Conservation (phyloP, 2,329 filamentous ascomycete species). For the Fusarium nisikadoi region DNA sequence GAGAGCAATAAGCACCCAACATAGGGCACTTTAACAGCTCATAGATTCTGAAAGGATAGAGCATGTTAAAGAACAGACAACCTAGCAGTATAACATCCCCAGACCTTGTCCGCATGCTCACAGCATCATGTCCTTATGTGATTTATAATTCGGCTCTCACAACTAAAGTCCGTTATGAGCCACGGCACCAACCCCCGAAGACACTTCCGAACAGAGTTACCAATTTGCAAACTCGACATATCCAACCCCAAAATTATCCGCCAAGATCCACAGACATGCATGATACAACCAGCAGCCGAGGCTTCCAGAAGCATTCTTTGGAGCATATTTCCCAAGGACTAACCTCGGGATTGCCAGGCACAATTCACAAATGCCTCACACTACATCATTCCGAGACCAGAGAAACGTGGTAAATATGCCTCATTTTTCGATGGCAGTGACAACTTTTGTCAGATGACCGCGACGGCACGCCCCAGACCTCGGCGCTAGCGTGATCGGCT, state of each 20-base stretch:
- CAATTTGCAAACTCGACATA: not conserved
- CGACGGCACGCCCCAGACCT: not conserved
- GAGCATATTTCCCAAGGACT: not conserved
- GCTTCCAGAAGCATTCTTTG: not conserved
- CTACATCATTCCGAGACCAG: too few species aligned
- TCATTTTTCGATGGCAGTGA: not conserved
- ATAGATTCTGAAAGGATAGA: too few species aligned
- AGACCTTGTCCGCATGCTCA: not conserved
- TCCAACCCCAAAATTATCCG: not conserved
- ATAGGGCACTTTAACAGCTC: not conserved
- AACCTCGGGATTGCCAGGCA: not conserved
- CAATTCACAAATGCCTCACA: not conserved
- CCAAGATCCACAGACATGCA: not conserved
- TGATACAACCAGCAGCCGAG: not conserved
- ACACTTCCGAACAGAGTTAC: not conserved
- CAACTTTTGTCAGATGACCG: not conserved
- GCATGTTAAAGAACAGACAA: not conserved
- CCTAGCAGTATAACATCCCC: not conserved
- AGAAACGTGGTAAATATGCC: not conserved
- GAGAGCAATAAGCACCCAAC: not conserved
- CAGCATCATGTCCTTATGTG: not conserved
- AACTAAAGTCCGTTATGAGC: not conserved
- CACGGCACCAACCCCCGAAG: not conserved
- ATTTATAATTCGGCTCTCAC: not conserved
- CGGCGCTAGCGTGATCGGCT: slow-evolving; percentile 25